These are phyloP conservation scores for Coemansia sp. DNA, from an alignment of 192 early-diverging fungal genomes.

Conservation along the genomic window DNA sequence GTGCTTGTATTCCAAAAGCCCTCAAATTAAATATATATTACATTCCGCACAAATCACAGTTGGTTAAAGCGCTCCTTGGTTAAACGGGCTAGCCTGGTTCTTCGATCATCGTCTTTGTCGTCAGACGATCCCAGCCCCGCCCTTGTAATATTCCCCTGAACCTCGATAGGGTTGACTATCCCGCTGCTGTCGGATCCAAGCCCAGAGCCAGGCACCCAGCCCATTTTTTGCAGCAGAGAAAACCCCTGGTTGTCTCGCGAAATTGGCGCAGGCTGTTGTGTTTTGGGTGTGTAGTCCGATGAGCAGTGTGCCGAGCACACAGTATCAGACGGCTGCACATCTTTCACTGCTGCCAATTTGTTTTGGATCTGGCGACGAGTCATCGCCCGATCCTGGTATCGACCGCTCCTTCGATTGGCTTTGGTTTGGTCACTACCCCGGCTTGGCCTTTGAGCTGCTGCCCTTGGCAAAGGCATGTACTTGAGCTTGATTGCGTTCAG, in stretches of 20 bases:
- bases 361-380: slow-evolving; percentile 14
- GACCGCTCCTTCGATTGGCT: slow-evolving; percentile 1
- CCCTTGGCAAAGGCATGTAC: slow-evolving; percentile 7
- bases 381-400: slow-evolving; percentile 33
- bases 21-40: neutral
- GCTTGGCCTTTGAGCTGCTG: neutral
- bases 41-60: neutral
- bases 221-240: slow-evolving; percentile 40
- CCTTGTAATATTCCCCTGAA: slow-evolving; percentile 21
- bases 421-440: neutral
- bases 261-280: slow-evolving; percentile 3
- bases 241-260: slow-evolving; percentile 30
- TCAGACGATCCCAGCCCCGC: slow-evolving; percentile 24
- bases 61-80: slow-evolving; percentile 33
- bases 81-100: slow-evolving; percentile 8
- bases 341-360: neutral
- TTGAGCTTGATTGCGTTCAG: slow-evolving; percentile 28
- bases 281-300: neutral
- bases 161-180: slow-evolving; percentile 25
- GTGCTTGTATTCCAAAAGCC: slow-evolving; percentile 57
- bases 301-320: neutral
- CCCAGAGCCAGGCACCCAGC: slow-evolving; percentile 45
- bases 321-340: neutral
- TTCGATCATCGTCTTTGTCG: slow-evolving; percentile 11
- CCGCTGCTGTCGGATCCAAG: slow-evolving; percentile 33